Evolutionary conservation across 805 yeast species (phyloP).

Genomic region (Zygoascus ofunaensis): DNA sequence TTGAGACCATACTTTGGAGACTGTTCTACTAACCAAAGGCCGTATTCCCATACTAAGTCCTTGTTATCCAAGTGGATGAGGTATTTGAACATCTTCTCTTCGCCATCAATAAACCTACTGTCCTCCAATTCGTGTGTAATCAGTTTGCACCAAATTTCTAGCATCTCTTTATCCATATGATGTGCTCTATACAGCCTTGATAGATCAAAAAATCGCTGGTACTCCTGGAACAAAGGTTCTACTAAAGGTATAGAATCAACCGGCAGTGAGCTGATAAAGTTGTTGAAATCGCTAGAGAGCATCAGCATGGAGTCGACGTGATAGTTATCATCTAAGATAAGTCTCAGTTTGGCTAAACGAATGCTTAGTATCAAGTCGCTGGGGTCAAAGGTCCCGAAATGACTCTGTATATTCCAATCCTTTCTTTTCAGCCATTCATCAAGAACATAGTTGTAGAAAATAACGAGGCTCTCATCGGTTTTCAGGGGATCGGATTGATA

Average conservation of each 20-base stretch:
- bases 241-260: conserved; percentile 19
- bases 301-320: neutral
- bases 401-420: no score
- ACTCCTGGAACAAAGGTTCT: conserved; percentile 16
- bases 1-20: conserved; percentile 26
- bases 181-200: conserved; percentile 22
- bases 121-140: conserved; percentile 22
- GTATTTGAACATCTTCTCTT: conserved; percentile 21
- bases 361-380: conserved; percentile 21
- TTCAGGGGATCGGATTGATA: neutral
- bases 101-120: conserved; percentile 19
- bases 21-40: conserved; percentile 27
- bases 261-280: neutral
- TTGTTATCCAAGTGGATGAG: conserved; percentile 20
- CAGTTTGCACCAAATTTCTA: conserved; percentile 20
- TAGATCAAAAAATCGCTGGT: conserved; percentile 21
- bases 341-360: conserved; percentile 24
- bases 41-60: conserved; percentile 31
- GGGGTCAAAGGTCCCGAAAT: conserved; percentile 22
- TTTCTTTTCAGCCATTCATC: conserved; percentile 25
- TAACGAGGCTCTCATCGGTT: neutral
- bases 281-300: neutral
- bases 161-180: conserved; percentile 20
- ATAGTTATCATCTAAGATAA: conserved; percentile 16
- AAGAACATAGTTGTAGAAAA: conserved; percentile 14